A percentile compares a stretch with the other conserved stretches of the same genome.
Evolutionary conservation across 202 grass and related monocot genomes (phyloP).

Genomic region (Dendrocalamus latiflorus): DNA sequence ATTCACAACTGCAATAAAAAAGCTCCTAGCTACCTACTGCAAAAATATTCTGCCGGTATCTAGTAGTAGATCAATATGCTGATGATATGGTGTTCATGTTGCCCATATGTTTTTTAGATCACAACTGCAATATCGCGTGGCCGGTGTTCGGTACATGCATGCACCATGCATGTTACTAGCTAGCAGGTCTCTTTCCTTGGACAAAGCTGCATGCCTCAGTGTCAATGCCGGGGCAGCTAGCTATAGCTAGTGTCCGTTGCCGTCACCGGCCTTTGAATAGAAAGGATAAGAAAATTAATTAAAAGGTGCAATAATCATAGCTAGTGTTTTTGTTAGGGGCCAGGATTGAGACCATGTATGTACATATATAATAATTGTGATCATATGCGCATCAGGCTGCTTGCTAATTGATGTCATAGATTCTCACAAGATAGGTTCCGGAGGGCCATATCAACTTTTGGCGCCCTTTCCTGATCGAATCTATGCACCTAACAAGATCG

Average conservation of each 20-base stretch:
- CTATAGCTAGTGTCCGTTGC: neutral
- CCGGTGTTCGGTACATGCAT: neutral
- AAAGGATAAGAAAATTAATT: neutral
- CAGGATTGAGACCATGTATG: neutral
- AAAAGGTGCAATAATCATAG: neutral
- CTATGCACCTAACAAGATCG: neutral
- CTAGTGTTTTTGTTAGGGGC: neutral
- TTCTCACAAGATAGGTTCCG: neutral
- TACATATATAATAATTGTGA: neutral
- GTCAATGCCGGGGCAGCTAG: neutral
- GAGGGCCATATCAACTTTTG: neutral
- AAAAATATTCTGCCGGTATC: neutral
- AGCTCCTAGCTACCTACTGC: neutral
- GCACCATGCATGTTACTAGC: neutral
- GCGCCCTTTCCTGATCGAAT: slow-evolving; percentile 7
- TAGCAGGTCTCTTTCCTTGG: neutral
- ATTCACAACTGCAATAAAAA: neutral
- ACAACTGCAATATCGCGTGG: neutral
- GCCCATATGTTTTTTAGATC: neutral
- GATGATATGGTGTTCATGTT: neutral
- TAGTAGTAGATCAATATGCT: neutral
- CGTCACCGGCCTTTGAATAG: neutral
- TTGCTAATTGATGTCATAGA: neutral
- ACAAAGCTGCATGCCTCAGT: neutral
- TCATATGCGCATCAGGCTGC: neutral